Conservation (phyloP, 352 stramenopile genomes). For the Elongisporangium anandrum region DNA sequence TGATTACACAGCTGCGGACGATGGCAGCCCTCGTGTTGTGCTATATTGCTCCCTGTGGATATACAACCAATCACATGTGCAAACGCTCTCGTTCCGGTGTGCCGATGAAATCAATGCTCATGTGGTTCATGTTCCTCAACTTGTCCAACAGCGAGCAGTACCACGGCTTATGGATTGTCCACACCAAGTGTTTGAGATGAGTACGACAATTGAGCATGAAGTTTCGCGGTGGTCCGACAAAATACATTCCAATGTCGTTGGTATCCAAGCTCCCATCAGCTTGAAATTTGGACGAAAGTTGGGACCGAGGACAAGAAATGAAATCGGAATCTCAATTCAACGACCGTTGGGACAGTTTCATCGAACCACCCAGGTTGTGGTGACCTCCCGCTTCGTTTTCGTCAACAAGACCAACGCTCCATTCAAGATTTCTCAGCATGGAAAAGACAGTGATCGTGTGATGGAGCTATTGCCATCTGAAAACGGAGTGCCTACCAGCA, state of each 20-base stretch:
- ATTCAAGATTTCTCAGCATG: slow-evolving; percentile 77
- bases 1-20: slow-evolving; percentile 79
- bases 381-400: slow-evolving; percentile 84
- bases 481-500: slow-evolving; percentile 26
- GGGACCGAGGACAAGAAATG: slow-evolving; percentile 59
- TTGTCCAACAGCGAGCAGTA: slow-evolving; percentile 62
- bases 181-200: slow-evolving; percentile 80
- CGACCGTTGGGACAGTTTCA: slow-evolving; percentile 84
- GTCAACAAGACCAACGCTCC: slow-evolving; percentile 76
- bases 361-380: slow-evolving; percentile 79
- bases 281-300: slow-evolving; percentile 74
- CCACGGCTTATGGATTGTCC: slow-evolving; percentile 84
- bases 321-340: slow-evolving; percentile 85
- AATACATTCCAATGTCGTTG: slow-evolving; percentile 82
- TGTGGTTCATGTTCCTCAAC: slow-evolving; percentile 50
- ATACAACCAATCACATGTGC: slow-evolving; percentile 88
- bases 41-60: slow-evolving; percentile 84
- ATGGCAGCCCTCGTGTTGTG: slow-evolving; percentile 79
- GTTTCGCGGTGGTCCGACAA: slow-evolving; percentile 83
- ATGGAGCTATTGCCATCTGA: slow-evolving; percentile 51
- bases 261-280: slow-evolving; percentile 75
- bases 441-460: slow-evolving; percentile 51
- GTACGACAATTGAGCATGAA: slow-evolving; percentile 81
- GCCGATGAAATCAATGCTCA: slow-evolving; percentile 43
- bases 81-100: slow-evolving; percentile 71